Evolutionary conservation across 2,329 filamentous ascomycete genomes (phyloP).

Genomic region (Talaromyces rugulosus): DNA sequence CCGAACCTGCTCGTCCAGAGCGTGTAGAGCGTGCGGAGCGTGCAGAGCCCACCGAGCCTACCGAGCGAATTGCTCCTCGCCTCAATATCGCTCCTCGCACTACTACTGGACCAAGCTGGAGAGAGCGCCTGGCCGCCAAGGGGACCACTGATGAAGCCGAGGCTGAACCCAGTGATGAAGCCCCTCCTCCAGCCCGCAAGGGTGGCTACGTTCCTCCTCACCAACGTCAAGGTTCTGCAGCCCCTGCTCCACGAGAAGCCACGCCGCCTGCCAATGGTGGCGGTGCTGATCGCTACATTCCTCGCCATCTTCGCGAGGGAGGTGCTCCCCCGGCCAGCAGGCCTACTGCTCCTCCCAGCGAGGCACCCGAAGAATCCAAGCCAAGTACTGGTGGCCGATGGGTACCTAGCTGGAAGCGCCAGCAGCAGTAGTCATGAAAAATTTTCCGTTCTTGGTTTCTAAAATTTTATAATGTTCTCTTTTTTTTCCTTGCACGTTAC

Average conservation of each 20-base stretch:
- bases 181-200: slow-evolving; percentile 25
- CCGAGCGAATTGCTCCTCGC: slow-evolving; percentile 46
- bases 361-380: slow-evolving; percentile 27
- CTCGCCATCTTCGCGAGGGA: slow-evolving; percentile 19
- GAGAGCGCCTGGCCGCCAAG: slow-evolving; percentile 56
- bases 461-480: slow-evolving; percentile 3
- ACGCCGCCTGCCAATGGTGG: slow-evolving; percentile 14
- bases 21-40: slow-evolving; percentile 5
- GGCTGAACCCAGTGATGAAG: slow-evolving; percentile 22
- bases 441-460: neutral
- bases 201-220: slow-evolving; percentile 40
- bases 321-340: slow-evolving; percentile 16
- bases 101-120: slow-evolving; percentile 48
- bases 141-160: slow-evolving; percentile 29
- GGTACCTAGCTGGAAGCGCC: slow-evolving; percentile 34
- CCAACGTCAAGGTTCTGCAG: slow-evolving; percentile 30
- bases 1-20: slow-evolving; percentile 23
- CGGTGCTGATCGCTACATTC: slow-evolving; percentile 6
- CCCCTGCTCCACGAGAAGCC: slow-evolving; percentile 24
- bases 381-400: slow-evolving; percentile 22
- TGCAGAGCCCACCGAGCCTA: slow-evolving; percentile 24
- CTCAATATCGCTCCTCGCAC: slow-evolving; percentile 52
- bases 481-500: neutral
- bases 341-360: slow-evolving; percentile 19
- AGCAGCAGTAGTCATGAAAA: slow-evolving; percentile 22